These are phyloP conservation scores for Arthrobotrys musiformis DNA, from an alignment of 2,329 filamentous ascomycete genomes.

Conservation along the genomic window DNA sequence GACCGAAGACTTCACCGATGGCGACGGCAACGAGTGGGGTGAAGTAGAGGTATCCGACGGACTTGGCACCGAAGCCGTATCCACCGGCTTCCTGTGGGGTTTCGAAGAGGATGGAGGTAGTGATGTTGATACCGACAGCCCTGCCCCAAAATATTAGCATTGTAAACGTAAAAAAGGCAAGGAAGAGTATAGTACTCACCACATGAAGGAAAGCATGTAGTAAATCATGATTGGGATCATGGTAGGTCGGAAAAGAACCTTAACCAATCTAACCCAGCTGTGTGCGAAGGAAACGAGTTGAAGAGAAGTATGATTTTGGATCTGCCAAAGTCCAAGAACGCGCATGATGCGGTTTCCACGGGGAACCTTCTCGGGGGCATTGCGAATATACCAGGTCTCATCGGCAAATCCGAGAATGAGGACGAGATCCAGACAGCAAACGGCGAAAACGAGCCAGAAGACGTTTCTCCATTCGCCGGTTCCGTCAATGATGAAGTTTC, in stretches of 20 bases:
- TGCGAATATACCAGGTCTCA: constrained; percentile 67
- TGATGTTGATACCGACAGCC: constrained; percentile 59
- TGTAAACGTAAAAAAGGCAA: not conserved
- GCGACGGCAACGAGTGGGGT: constrained; percentile 59
- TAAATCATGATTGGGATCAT: constrained; percentile 57
- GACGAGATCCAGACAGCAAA: constrained; percentile 61
- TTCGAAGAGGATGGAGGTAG: constrained; percentile 57
- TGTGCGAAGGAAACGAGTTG: constrained; percentile 59
- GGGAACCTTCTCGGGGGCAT: constrained; percentile 62
- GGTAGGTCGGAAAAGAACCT: constrained; percentile 55
- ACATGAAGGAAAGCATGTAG: constrained; percentile 57
- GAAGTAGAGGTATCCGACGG: constrained; percentile 59
- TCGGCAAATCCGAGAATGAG: constrained; percentile 64
- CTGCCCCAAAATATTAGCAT: constrained; percentile 29
- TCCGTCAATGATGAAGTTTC: constrained; percentile 65
- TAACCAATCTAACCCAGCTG: constrained; percentile 57
- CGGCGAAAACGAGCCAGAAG: constrained; percentile 66
- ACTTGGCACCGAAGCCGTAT: constrained; percentile 57
- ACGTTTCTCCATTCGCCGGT: constrained; percentile 65
- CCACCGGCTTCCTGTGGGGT: constrained; percentile 53
- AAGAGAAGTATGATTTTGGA: constrained; percentile 59
- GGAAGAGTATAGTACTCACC: constrained; percentile 35
- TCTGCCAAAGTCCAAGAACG: constrained; percentile 61
- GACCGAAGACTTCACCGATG: constrained; percentile 59
- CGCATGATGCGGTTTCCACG: constrained; percentile 58